A percentile compares a stretch with the other conserved stretches of the same genome.
These are phyloP conservation scores for Linum trigynum DNA, from an alignment of 345 rosid species.

Conservation along the genomic window DNA sequence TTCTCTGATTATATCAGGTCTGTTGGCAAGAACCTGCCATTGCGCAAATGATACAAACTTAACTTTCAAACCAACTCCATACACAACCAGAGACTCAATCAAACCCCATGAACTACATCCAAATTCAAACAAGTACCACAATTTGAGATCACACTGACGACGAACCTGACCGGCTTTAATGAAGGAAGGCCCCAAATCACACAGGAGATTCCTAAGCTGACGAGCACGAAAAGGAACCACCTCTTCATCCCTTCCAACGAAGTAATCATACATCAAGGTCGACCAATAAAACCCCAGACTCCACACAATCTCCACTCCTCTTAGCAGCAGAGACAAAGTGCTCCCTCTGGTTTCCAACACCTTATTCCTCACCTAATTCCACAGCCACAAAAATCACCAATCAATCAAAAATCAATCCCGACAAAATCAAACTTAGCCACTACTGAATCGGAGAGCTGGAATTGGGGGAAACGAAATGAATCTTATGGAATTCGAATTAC, in stretches of 20 bases:
- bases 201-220: conserved; percentile 86
- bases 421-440: too few species aligned
- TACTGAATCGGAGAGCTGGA: too few species aligned
- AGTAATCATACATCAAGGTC: conserved; percentile 62
- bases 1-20: conserved; percentile 93
- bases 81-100: neutral
- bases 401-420: too few species aligned
- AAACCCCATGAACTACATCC: neutral
- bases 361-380: conserved; percentile 59
- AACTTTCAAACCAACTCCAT: neutral
- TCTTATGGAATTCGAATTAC: conserved; percentile 2
- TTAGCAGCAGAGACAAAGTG: conserved; percentile 43
- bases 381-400: conserved; percentile 1
- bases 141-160: neutral
- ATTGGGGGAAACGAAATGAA: too few species aligned
- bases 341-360: conserved; percentile 79
- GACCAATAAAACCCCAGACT: conserved; percentile 87
- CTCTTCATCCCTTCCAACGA: conserved; percentile 85
- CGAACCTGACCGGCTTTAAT: conserved; percentile 95
- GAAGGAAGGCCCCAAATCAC: conserved; percentile 92
- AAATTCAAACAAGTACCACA: too few species aligned
- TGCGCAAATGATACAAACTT: conserved; percentile 5
- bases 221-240: conserved; percentile 86
- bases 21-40: conserved; percentile 75
- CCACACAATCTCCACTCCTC: conserved; percentile 95